Percentiles rank a stretch among this genome's conserved stretches.
These are phyloP conservation scores for Lizonia empirigonia DNA, from an alignment of 2,329 filamentous ascomycete species.

Conservation along the genomic window DNA sequence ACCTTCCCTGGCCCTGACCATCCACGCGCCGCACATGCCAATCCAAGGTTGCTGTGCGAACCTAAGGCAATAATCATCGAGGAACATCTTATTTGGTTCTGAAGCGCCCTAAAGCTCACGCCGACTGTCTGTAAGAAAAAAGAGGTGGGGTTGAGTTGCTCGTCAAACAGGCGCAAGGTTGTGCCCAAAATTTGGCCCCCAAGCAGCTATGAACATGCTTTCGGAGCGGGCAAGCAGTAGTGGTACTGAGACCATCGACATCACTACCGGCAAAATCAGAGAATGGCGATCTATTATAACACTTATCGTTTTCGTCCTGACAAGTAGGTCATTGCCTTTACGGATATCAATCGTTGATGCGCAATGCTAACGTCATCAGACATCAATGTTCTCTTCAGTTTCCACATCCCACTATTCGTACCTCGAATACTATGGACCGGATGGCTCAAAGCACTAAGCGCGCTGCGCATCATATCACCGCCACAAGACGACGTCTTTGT, in stretches of 20 bases:
- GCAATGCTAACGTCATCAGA: constrained; percentile 53
- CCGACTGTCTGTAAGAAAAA: not conserved
- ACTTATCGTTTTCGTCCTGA: constrained; percentile 69
- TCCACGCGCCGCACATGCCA: not conserved
- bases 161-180: not conserved
- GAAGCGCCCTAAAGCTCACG: not conserved
- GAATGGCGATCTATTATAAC: constrained; percentile 74
- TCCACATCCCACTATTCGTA: constrained; percentile 66
- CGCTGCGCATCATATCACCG: constrained; percentile 60
- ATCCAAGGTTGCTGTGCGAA: constrained; percentile 2
- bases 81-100: not conserved
- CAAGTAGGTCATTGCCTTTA: constrained; percentile 61
- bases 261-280: constrained; percentile 60
- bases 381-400: constrained; percentile 71
- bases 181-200: not conserved
- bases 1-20: not conserved
- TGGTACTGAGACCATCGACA: constrained; percentile 1
- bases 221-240: not conserved
- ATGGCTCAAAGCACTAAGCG: constrained; percentile 52
- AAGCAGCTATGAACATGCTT: not conserved
- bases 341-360: not conserved
- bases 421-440: constrained; percentile 58
- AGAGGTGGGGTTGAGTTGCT: not conserved
- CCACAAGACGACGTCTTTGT: constrained; percentile 33
- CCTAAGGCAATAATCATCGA: not conserved